A percentile compares a stretch with the other conserved stretches of the same genome.
phyloP scores from a whole-genome alignment of 257 asterid species.

The Scutellaria minor region DNA sequence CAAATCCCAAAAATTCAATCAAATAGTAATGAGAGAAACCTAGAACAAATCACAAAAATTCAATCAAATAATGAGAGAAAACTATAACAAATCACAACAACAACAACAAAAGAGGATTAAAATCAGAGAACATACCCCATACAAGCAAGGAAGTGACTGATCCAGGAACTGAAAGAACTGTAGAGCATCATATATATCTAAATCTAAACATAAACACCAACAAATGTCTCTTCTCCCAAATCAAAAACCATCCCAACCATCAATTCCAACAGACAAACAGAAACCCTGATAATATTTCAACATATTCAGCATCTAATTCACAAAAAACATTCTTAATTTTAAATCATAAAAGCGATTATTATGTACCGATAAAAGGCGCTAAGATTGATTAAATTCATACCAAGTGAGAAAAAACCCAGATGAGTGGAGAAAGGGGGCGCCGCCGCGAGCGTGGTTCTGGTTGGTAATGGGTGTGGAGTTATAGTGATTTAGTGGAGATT shows the following conservation, averaged over 20 bases:
- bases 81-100: not conserved
- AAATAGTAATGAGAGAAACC: too few species aligned
- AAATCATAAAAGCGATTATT: not conserved
- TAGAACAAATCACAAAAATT: not conserved
- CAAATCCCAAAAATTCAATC: not conserved
- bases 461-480: conserved; percentile 25
- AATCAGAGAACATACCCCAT: conserved; percentile 77
- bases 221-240: conserved; percentile 31
- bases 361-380: too few species aligned
- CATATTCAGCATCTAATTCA: conserved; percentile 16
- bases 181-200: conserved; percentile 52
- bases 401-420: conserved; percentile 20
- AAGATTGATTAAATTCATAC: not conserved
- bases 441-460: conserved; percentile 19
- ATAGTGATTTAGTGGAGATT: conserved; percentile 9
- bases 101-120: not conserved
- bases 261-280: conserved; percentile 23
- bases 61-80: too few species aligned
- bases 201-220: conserved; percentile 38
- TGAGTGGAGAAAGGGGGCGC: conserved; percentile 19
- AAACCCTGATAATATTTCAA: conserved; percentile 34
- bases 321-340: not conserved
- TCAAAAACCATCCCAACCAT: conserved; percentile 38
- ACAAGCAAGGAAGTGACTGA: conserved; percentile 68
- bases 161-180: conserved; percentile 71